These are phyloP conservation scores for Saccharomycopsis javanensis DNA, from an alignment of 805 yeast genomes.

Conservation along the genomic window DNA sequence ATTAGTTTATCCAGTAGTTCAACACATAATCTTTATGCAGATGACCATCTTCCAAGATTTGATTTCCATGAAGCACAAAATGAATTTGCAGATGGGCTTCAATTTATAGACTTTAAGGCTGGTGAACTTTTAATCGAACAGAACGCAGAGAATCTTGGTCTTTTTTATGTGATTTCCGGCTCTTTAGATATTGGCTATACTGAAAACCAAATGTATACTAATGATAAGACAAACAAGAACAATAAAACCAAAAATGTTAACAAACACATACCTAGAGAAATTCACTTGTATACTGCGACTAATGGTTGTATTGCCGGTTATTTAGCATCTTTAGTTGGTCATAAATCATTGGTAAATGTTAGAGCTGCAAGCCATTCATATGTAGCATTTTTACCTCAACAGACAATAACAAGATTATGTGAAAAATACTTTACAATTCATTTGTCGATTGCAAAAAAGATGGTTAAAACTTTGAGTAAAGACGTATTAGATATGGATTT, in stretches of 20 bases:
- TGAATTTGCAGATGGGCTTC: conserved; percentile 52
- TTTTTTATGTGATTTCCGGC: conserved; percentile 77
- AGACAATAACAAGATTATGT: conserved; percentile 50
- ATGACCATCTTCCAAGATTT: conserved; percentile 15
- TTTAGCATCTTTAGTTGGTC: conserved; percentile 69
- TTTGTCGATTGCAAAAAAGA: conserved; percentile 63
- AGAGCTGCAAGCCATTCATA: conserved; percentile 52
- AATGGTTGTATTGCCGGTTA: conserved; percentile 87
- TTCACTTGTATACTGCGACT: conserved; percentile 44
- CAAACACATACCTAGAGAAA: conserved; percentile 20
- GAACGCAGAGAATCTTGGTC: conserved; percentile 58
- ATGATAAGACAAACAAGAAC: conserved; percentile 23
- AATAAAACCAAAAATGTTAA: conserved; percentile 23
- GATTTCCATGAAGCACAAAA: conserved; percentile 43
- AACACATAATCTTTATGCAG: background rate
- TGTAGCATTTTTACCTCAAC: conserved; percentile 62
- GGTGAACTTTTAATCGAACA: conserved; percentile 54
- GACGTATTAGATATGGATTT: conserved; percentile 71
- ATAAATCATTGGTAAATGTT: conserved; percentile 66
- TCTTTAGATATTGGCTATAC: conserved; percentile 49
- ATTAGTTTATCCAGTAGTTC: conserved; percentile 3
- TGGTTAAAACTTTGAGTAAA: conserved; percentile 57
- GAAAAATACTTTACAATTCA: conserved; percentile 72
- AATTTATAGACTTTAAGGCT: conserved; percentile 42
- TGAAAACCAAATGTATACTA: conserved; percentile 24